These are phyloP conservation scores for Geotrichum ghanense DNA, from an alignment of 805 yeast genomes.

Conservation along the genomic window DNA sequence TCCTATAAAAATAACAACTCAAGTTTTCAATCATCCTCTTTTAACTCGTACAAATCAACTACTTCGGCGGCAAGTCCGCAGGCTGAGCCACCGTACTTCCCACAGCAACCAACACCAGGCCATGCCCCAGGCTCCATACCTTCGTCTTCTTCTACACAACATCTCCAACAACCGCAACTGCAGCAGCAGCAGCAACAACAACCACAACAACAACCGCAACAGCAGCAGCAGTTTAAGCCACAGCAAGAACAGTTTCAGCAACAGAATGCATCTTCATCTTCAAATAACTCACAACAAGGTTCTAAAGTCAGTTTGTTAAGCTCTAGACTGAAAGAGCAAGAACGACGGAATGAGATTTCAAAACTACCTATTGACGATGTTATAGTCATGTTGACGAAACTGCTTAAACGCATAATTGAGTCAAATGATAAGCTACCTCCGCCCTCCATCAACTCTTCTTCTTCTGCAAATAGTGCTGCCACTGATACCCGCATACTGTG, in stretches of 20 bases:
- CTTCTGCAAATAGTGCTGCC: constrained; percentile 17
- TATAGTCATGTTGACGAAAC: constrained; percentile 72
- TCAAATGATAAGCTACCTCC: constrained; percentile 81
- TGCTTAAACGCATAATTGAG: constrained; percentile 76
- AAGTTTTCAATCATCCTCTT: background rate
- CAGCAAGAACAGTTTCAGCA: constrained; percentile 6
- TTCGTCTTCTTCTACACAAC: constrained; percentile 15
- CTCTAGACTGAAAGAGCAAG: constrained; percentile 1
- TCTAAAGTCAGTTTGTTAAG: constrained; percentile 8
- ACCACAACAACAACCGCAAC: constrained; percentile 8
- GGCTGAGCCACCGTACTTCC: constrained; percentile 18
- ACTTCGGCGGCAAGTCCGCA: constrained; percentile 5
- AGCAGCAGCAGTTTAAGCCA: constrained; percentile 9
- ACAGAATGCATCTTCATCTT: background rate
- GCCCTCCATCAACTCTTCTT: constrained; percentile 30
- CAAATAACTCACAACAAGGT: constrained; percentile 1
- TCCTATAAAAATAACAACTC: background rate
- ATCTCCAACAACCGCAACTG: constrained; percentile 24
- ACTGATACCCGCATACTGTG: constrained; percentile 39
- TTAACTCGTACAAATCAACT: background rate
- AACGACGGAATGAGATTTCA: constrained; percentile 42
- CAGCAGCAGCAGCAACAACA: constrained; percentile 2
- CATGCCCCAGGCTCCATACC: constrained; percentile 17
- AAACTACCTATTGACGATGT: constrained; percentile 74
- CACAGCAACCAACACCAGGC: constrained; percentile 19